A percentile compares a stretch with the other conserved stretches of the same genome.
These are phyloP conservation scores for Carpinus viminea DNA, from an alignment of 306 rosid species.

Conservation along the genomic window DNA sequence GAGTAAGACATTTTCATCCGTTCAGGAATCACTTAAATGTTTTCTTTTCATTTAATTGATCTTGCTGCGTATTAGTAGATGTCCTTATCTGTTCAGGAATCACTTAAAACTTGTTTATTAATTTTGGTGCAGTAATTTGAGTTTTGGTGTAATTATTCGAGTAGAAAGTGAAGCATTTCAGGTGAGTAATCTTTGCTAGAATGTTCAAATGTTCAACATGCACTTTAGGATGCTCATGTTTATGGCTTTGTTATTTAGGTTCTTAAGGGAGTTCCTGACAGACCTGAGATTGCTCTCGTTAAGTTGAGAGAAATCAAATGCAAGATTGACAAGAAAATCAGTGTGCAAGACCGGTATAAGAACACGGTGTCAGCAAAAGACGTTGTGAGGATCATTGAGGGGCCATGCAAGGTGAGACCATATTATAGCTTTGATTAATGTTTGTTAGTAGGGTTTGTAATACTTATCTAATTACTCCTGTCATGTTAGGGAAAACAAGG, in stretches of 20 bases:
- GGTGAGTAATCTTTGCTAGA: slow-evolving; percentile 41
- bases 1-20: slow-evolving; percentile 57
- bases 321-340: slow-evolving; percentile 82
- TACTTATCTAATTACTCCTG: slow-evolving; percentile 8
- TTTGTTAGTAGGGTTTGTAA: slow-evolving; percentile 22
- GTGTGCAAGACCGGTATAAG: slow-evolving; percentile 75
- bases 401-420: slow-evolving; percentile 79
- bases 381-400: slow-evolving; percentile 83
- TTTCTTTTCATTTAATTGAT: neutral
- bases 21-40: slow-evolving; percentile 3
- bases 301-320: slow-evolving; percentile 88
- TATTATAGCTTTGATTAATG: slow-evolving; percentile 26
- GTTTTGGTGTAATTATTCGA: slow-evolving; percentile 91
- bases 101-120: neutral
- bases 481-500: slow-evolving; percentile 90
- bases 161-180: slow-evolving; percentile 98
- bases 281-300: slow-evolving; percentile 83
- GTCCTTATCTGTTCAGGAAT: slow-evolving; percentile 19
- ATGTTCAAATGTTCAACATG: neutral
- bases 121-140: slow-evolving; percentile 71
- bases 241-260: slow-evolving; percentile 50
- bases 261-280: slow-evolving; percentile 91
- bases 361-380: slow-evolving; percentile 80
- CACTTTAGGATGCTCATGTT: slow-evolving; percentile 15
- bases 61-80: neutral